Conservation (phyloP, 345 rosid species). For the Eucalyptus curtisii region DNA sequence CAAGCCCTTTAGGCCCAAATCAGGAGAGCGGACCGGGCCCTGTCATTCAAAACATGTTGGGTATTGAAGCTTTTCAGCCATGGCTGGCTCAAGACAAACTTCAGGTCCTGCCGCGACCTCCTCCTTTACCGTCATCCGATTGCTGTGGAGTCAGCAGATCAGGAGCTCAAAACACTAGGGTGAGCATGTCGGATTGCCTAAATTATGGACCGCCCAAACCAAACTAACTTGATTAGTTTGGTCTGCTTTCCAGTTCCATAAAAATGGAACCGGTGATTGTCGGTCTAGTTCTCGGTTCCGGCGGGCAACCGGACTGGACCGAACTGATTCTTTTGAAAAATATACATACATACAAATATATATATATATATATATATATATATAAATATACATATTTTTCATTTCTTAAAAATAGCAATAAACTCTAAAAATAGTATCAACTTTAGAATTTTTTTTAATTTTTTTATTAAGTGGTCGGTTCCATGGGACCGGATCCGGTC, state of each 20-base stretch:
- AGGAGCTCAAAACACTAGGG: background rate
- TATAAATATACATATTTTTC: no score
- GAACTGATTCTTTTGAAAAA: no score
- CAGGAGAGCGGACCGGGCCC: background rate
- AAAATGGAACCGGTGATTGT: fast-evolving
- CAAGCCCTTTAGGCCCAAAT: background rate
- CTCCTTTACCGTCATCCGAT: background rate
- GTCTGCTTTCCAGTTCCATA: fast-evolving
- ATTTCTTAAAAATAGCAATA: no score
- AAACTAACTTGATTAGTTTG: no score
- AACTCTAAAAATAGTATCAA: no score
- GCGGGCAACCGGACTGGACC: no score
- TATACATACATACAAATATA: no score
- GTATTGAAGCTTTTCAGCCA: background rate
- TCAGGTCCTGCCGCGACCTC: background rate
- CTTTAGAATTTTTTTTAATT: no score
- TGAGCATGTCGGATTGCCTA: fast-evolving
- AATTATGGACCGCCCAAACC: no score
- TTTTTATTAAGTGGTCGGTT: no score
- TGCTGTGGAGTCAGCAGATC: background rate
- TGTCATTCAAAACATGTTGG: background rate
- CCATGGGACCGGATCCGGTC: fast-evolving
- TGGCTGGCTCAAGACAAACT: background rate
- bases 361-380: no score
- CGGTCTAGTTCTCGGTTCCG: fast-evolving